A percentile compares a stretch with the other conserved stretches of the same genome.
Evolutionary conservation across 108 stramenopile genomes (phyloP).

Genomic region (Nannochloropsis oceanica): DNA sequence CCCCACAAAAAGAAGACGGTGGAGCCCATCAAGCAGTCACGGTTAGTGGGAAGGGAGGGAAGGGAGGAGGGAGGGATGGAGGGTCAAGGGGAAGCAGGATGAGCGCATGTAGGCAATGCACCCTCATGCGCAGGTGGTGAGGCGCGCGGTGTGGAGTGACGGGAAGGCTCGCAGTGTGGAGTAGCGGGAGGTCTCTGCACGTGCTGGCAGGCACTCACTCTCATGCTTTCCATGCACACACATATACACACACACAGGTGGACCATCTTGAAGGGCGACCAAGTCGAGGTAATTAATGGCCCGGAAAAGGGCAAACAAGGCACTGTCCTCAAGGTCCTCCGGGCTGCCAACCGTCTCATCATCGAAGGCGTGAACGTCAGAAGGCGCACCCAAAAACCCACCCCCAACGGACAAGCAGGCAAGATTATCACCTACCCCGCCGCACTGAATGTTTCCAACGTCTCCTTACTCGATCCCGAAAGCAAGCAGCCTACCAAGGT

Average conservation of each 20-base stretch:
- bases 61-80: too few species aligned
- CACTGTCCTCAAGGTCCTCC: conserved; percentile 49
- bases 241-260: conserved; percentile 23
- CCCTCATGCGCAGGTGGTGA: too few species aligned
- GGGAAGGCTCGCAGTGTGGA: too few species aligned
- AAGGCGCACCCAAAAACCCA: conserved; percentile 52
- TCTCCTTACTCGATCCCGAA: conserved; percentile 35
- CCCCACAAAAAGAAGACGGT: neutral
- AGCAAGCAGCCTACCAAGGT: conserved; percentile 64
- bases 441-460: conserved; percentile 74
- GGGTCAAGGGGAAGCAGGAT: too few species aligned
- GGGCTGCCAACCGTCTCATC: conserved; percentile 55
- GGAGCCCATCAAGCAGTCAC: neutral
- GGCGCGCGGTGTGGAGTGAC: too few species aligned
- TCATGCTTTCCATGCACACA: too few species aligned
- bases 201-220: too few species aligned
- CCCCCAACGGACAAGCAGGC: conserved; percentile 44
- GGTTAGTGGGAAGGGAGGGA: neutral
- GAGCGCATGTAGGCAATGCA: too few species aligned
- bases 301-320: conserved; percentile 71
- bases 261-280: conserved; percentile 78
- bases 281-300: conserved; percentile 67
- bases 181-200: too few species aligned
- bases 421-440: conserved; percentile 40
- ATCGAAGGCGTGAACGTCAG: conserved; percentile 72